These are phyloP conservation scores for Yarrowia deformans DNA, from an alignment of 805 yeast genomes.

Conservation along the genomic window DNA sequence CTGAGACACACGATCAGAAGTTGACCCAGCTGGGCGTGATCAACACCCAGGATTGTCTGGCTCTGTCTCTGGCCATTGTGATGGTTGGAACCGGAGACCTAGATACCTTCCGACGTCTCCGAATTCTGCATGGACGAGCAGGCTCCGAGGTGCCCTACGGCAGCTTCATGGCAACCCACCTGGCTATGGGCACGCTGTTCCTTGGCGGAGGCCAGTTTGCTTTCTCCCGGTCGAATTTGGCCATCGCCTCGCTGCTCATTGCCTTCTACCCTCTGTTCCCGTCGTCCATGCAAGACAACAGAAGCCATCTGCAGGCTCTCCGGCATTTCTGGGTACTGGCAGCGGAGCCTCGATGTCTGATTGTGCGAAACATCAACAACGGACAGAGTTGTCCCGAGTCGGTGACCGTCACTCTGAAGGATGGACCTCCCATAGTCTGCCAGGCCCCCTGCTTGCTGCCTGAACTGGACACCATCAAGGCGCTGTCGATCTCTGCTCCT, in stretches of 20 bases:
- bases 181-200: slow-evolving; percentile 86
- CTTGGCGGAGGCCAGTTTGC: slow-evolving; percentile 94
- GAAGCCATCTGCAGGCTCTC: slow-evolving; percentile 79
- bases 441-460: slow-evolving; percentile 77
- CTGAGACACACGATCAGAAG: slow-evolving; percentile 63
- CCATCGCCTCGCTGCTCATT: slow-evolving; percentile 72
- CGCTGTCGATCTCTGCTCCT: slow-evolving; percentile 54
- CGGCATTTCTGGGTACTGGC: slow-evolving; percentile 91
- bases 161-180: slow-evolving; percentile 74
- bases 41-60: slow-evolving; percentile 64
- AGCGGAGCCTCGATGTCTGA: slow-evolving; percentile 80
- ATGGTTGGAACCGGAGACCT: slow-evolving; percentile 95
- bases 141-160: slow-evolving; percentile 60
- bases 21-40: slow-evolving; percentile 62
- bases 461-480: slow-evolving; percentile 57
- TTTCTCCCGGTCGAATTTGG: slow-evolving; percentile 65
- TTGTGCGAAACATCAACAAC: slow-evolving; percentile 72
- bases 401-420: slow-evolving; percentile 52
- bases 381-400: slow-evolving; percentile 61
- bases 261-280: slow-evolving; percentile 82
- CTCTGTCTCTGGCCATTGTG: slow-evolving; percentile 70
- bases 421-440: slow-evolving; percentile 52
- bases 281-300: slow-evolving; percentile 51
- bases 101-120: slow-evolving; percentile 72
- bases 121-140: slow-evolving; percentile 68